These are phyloP conservation scores for Neurospora hispaniola DNA, from an alignment of 495 filamentous ascomycete species.

Conservation along the genomic window DNA sequence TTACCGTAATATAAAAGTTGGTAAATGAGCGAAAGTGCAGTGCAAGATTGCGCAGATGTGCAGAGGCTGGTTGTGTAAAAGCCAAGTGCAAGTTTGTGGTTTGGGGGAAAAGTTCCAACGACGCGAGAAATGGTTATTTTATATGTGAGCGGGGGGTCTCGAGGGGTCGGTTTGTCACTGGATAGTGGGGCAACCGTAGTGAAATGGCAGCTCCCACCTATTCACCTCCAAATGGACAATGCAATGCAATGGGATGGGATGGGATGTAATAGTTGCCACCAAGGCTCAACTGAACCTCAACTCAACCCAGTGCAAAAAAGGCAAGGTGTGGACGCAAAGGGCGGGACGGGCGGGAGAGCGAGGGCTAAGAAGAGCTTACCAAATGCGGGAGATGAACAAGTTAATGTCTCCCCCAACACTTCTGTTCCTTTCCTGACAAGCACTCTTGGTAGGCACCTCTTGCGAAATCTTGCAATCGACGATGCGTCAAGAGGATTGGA, in stretches of 20 bases:
- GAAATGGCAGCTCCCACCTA: not conserved
- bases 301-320: not conserved
- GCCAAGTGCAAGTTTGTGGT: not conserved
- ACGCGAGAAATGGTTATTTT: not conserved
- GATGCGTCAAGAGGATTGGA: constrained; percentile 4
- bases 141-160: not conserved
- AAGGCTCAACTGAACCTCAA: not conserved
- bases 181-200: not conserved
- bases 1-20: not conserved
- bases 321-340: not conserved
- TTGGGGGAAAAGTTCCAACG: not conserved
- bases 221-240: not conserved
- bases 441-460: constrained; percentile 9
- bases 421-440: constrained; percentile 26
- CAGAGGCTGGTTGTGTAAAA: not conserved
- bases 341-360: not conserved
- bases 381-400: constrained; percentile 90
- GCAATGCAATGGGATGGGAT: not conserved
- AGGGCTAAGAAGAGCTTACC: constrained; percentile 45
- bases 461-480: constrained; percentile 28
- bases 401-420: constrained; percentile 87
- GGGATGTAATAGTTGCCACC: not conserved
- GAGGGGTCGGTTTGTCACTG: not conserved
- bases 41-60: not conserved
- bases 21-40: not conserved